phyloP scores from a whole-genome alignment of 345 rosid genomes.

The Syzygium aqueum region DNA sequence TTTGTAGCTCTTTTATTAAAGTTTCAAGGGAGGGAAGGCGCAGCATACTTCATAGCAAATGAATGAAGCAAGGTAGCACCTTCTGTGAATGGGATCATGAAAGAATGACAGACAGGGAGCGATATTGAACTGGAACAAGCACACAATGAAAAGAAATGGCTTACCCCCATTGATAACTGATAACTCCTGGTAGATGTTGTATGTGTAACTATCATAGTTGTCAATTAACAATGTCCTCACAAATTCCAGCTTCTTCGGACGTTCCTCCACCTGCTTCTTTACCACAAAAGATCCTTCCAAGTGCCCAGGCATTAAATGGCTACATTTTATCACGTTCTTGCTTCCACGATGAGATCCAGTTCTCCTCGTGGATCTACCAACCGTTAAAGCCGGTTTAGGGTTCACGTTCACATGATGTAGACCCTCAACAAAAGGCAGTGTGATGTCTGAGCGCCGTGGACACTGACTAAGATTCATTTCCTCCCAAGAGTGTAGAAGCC shows the following conservation, averaged over 20 bases:
- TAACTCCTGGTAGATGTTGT: conserved; percentile 77
- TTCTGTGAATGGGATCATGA: background rate
- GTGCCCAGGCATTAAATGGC: conserved; percentile 38
- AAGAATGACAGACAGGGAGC: background rate
- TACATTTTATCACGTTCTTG: conserved; percentile 18
- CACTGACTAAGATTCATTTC: background rate
- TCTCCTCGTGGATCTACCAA: conserved; percentile 10
- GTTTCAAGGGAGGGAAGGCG: background rate
- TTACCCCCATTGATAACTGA: conserved; percentile 84
- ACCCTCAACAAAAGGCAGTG: conserved; percentile 25
- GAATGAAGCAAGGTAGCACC: background rate
- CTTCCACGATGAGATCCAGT: conserved; percentile 9
- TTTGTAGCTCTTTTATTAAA: background rate
- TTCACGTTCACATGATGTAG: conserved; percentile 9
- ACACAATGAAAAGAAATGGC: background rate
- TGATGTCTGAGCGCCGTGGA: conserved; percentile 11
- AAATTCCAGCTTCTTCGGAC: conserved; percentile 37
- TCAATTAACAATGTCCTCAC: conserved; percentile 89
- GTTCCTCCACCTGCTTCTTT: conserved; percentile 26
- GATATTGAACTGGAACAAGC: background rate
- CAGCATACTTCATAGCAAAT: background rate
- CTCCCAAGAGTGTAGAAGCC: background rate
- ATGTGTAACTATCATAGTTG: conserved; percentile 94
- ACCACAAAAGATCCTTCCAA: conserved; percentile 45
- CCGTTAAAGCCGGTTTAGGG: conserved; percentile 18